phyloP scores from a whole-genome alignment of 495 filamentous ascomycete species.

The Hypoxylon trugodes region DNA sequence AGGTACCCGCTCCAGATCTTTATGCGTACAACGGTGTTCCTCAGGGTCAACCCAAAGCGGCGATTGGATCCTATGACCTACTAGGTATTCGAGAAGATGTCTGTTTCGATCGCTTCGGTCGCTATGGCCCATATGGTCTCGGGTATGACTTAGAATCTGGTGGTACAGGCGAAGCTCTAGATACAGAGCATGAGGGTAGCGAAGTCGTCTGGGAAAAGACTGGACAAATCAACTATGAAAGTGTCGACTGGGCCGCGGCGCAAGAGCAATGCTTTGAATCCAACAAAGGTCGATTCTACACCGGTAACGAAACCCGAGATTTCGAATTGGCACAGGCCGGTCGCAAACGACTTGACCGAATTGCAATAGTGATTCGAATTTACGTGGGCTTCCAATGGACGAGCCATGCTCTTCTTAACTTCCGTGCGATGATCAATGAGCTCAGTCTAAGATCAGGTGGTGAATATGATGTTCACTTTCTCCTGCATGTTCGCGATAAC shows the following conservation, averaged over 20 bases:
- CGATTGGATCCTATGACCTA: slow-evolving; percentile 80
- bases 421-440: slow-evolving; percentile 83
- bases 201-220: slow-evolving; percentile 74
- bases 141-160: slow-evolving; percentile 81
- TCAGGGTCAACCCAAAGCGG: slow-evolving; percentile 79
- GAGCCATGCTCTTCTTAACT: slow-evolving; percentile 70
- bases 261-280: slow-evolving; percentile 72
- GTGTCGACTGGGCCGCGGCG: slow-evolving; percentile 77
- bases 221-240: slow-evolving; percentile 76
- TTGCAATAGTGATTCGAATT: slow-evolving; percentile 75
- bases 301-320: slow-evolving; percentile 41
- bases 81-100: slow-evolving; percentile 83
- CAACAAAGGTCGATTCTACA: slow-evolving; percentile 71
- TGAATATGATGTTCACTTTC: slow-evolving; percentile 82
- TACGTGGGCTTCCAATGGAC: slow-evolving; percentile 77
- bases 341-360: slow-evolving; percentile 60
- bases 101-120: slow-evolving; percentile 93
- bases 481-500: slow-evolving; percentile 78
- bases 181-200: slow-evolving; percentile 76
- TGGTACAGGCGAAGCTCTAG: slow-evolving; percentile 77
- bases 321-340: slow-evolving; percentile 35
- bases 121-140: slow-evolving; percentile 88
- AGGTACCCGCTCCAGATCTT: slow-evolving; percentile 67
- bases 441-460: slow-evolving; percentile 75
- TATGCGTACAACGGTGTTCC: slow-evolving; percentile 77